These are phyloP conservation scores for Nelumbo lutea DNA, from an alignment of 164 flowering plant species.

Conservation along the genomic window DNA sequence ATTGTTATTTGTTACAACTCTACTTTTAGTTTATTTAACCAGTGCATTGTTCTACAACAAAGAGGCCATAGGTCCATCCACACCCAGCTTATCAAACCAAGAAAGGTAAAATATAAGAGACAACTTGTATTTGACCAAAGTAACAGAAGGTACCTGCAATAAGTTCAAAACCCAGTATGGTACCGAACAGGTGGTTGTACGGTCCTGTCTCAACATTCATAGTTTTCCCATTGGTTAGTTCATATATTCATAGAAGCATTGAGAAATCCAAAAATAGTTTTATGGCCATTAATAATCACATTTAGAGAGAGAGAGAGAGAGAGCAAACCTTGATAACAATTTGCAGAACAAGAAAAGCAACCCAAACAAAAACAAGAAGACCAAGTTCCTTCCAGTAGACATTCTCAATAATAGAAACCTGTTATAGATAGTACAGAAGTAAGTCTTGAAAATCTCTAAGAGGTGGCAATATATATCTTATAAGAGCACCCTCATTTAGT, in stretches of 20 bases:
- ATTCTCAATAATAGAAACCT: conserved; percentile 72
- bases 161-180: conserved; percentile 83
- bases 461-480: not conserved
- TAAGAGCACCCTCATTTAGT: not conserved
- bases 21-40: not conserved
- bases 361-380: conserved; percentile 85
- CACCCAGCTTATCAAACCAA: too few relatives aligned
- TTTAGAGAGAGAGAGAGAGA: not conserved
- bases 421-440: conserved; percentile 14
- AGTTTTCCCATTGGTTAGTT: conserved; percentile 12
- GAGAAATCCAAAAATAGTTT: not conserved
- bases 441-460: conserved; percentile 4
- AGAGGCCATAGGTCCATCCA: not conserved
- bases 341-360: conserved; percentile 77
- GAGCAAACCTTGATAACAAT: conserved; percentile 54
- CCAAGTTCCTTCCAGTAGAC: conserved; percentile 91
- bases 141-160: conserved; percentile 53
- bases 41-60: not conserved
- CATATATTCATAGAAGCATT: not conserved
- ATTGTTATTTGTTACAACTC: not conserved
- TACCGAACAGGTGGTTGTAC: conserved; percentile 58
- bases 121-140: not conserved
- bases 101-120: not conserved
- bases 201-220: conserved; percentile 43
- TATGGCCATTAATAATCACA: not conserved